A percentile compares a stretch with the other conserved stretches of the same genome.
Evolutionary conservation across 2,329 filamentous ascomycete species (phyloP).

Genomic region (Tolypocladium amazonense): DNA sequence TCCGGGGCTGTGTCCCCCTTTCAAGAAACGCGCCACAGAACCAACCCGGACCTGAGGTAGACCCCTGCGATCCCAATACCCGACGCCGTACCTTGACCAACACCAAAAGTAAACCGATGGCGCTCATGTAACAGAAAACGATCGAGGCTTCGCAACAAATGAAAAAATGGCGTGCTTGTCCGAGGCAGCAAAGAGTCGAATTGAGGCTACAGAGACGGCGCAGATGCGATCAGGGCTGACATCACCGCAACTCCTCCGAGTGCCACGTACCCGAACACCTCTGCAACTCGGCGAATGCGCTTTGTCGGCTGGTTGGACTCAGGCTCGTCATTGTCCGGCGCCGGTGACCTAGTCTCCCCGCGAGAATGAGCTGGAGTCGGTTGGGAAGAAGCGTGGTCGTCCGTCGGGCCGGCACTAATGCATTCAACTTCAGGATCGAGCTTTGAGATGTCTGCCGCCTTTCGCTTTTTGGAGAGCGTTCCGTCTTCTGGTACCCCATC

Average conservation of each 20-base stretch:
- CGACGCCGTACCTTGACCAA: not conserved
- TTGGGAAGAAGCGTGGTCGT: not conserved
- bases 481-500: not conserved
- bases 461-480: conserved; percentile 11
- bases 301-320: conserved; percentile 13
- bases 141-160: not conserved
- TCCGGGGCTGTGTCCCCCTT: not conserved
- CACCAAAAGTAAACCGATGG: not conserved
- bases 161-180: not conserved
- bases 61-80: not conserved
- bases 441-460: conserved; percentile 16
- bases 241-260: conserved; percentile 27
- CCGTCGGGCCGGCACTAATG: not conserved
- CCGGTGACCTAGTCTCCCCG: not conserved
- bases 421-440: conserved; percentile 3
- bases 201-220: conserved; percentile 12
- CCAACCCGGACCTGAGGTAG: not conserved
- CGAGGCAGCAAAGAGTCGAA: not conserved
- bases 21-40: not conserved
- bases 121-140: not conserved
- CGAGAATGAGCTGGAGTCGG: not conserved
- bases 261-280: conserved; percentile 23
- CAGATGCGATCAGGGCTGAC: conserved; percentile 27
- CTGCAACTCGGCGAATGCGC: conserved; percentile 22
- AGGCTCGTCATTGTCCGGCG: not conserved